Evolutionary conservation across 192 early-diverging fungal genomes (phyloP).

Genomic region (Endogone sp.): DNA sequence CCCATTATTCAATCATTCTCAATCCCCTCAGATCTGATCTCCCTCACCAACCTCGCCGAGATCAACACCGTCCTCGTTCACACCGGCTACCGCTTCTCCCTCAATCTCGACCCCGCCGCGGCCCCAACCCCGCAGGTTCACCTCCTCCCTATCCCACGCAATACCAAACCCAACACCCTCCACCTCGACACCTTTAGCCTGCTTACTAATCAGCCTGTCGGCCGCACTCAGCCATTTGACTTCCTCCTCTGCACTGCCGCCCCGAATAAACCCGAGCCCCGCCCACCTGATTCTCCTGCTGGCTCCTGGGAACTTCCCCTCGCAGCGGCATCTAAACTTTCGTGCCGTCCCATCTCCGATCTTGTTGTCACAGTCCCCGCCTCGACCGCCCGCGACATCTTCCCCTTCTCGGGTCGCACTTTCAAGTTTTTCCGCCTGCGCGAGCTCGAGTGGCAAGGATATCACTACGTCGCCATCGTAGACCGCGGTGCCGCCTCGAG

Average conservation of each 20-base stretch:
- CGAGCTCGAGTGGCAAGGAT: conserved; percentile 30
- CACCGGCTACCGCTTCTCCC: too few species aligned
- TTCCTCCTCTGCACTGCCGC: conserved; percentile 39
- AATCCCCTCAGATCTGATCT: too few species aligned
- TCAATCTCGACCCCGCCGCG: too few species aligned
- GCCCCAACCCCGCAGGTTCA: conserved; percentile 16
- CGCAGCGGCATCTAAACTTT: conserved; percentile 10
- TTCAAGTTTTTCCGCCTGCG: conserved; percentile 35
- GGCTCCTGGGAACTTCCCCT: conserved; percentile 6
- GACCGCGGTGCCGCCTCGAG: conserved; percentile 18
- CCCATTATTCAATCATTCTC: too few species aligned
- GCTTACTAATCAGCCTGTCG: conserved; percentile 32
- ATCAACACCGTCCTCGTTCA: too few species aligned
- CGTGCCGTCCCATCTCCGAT: conserved; percentile 22
- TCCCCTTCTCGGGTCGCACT: conserved; percentile 24
- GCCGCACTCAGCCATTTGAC: conserved; percentile 17
- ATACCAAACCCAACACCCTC: conserved; percentile 8
- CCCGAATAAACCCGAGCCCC: not conserved
- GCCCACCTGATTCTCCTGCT: not conserved
- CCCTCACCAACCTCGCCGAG: too few species aligned
- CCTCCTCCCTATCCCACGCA: conserved; percentile 27
- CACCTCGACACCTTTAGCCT: conserved; percentile 26
- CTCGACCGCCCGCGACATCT: conserved; percentile 9
- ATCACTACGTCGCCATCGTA: conserved; percentile 33
- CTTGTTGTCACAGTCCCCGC: conserved; percentile 30